Evolutionary conservation across 805 yeast genomes (phyloP), one percentile per base, ranked within the genome.

Genomic region (Candida xyloterini): DNA sequence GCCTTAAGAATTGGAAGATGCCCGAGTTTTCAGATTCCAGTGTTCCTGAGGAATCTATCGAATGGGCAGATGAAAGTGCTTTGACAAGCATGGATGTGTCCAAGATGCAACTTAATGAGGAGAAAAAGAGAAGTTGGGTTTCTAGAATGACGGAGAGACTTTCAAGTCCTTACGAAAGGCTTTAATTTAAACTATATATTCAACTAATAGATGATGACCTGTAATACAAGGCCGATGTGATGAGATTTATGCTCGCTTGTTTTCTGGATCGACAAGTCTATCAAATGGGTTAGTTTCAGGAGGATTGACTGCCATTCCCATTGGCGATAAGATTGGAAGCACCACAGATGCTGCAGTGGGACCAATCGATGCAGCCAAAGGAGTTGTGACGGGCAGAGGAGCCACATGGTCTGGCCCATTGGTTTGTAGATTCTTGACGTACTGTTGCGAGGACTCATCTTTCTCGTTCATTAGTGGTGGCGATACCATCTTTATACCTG

Each of bases 1-100:
- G 78, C 52, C 67, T 91, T 52, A 84, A 83, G 56, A 64, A 66
- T 33, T 88, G 91, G 89, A 71, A 53, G 25, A 18, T 36, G 37
- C 46, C 46, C 2, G 37, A 27, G 15, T 23, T 47, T 30, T 20
- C 22, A 14, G 14, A 14, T 11, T 6, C 22, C 5, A 22, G 27
- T 16, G 22, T 27, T 15, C 20, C 28, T 7, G 42, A 38, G 24
- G 36, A 38, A 15, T n/a, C 21, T 18, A 20, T 38, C 7, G 33
- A 23, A 13, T 38, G 36, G 36, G 33, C 26, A 7, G 46, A 40
- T 15, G 42, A 34, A 15, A 15, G 20, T 1, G 29, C 38, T 3
- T 42, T 43, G 26, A 10, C 33, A 6, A 50, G 48, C 37, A 29
- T 47, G 35, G 51, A 54, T 29, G 40, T 38, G 4, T 33, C 35